phyloP scores from a whole-genome alignment of 139 green algal species.

The Bryopsis sp. region DNA sequence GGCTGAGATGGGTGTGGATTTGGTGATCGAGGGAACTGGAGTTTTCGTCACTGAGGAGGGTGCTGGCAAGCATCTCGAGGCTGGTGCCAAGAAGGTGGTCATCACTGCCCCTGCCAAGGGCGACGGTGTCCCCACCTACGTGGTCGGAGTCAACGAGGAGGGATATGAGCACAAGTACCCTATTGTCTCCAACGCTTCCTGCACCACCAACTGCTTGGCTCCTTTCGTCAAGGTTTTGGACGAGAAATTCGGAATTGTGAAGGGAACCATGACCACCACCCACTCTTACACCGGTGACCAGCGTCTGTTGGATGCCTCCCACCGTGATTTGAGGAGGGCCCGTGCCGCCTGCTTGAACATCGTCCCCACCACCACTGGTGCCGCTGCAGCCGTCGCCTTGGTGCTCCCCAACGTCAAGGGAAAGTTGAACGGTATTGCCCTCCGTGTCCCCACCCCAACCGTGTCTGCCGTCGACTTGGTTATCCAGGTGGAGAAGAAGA shows the following conservation, averaged over 20 bases:
- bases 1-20: conserved; percentile 79
- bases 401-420: conserved; percentile 90
- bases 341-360: conserved; percentile 97
- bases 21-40: conserved; percentile 97
- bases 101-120: conserved; percentile 99
- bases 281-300: conserved; percentile 99
- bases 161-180: conserved; percentile 81
- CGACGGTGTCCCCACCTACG: conserved; percentile 93
- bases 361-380: conserved; percentile 97
- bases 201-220: conserved; percentile 99
- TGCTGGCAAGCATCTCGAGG: conserved; percentile 87
- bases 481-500: conserved; percentile 97
- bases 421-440: conserved; percentile 95
- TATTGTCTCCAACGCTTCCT: conserved; percentile 97
- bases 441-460: conserved; percentile 97
- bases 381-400: conserved; percentile 94
- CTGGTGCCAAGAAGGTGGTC: conserved; percentile 97
- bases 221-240: conserved; percentile 98
- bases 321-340: conserved; percentile 93
- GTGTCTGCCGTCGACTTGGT: conserved; percentile 98
- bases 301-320: conserved; percentile 94
- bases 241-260: conserved; percentile 98
- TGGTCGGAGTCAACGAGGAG: conserved; percentile 92
- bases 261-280: conserved; percentile 99
- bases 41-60: conserved; percentile 85